phyloP scores from a whole-genome alignment of 1,139 yeast genomes.

The Zhuliangozyma blackwelliae region DNA sequence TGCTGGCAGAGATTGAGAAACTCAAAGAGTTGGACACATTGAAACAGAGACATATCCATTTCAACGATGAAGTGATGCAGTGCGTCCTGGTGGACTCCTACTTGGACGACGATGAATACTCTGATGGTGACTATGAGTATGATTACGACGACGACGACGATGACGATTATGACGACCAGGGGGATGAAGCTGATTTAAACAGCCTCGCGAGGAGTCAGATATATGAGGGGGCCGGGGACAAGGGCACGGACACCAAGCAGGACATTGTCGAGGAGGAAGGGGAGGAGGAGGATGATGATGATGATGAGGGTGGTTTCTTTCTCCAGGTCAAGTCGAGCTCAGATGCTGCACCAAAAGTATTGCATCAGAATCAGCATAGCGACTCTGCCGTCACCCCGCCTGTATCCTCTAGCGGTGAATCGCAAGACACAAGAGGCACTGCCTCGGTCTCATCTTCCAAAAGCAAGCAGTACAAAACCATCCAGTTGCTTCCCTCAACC shows the following conservation, averaged over 20 bases:
- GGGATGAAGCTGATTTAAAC: constrained; percentile 37
- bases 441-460: constrained; percentile 23
- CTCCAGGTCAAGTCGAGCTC: constrained; percentile 51
- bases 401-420: constrained; percentile 7
- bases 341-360: constrained; percentile 17
- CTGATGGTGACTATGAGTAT: constrained; percentile 20
- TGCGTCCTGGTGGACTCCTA: constrained; percentile 65
- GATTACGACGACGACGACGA: constrained; percentile 12
- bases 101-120: constrained; percentile 30
- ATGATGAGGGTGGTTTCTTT: constrained; percentile 70
- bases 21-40: no score
- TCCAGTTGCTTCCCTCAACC: constrained; percentile 77
- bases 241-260: constrained; percentile 7
- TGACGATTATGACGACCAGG: constrained; percentile 13
- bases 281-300: constrained; percentile 47
- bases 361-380: constrained; percentile 4
- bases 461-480: constrained; percentile 43
- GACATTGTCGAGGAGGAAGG: constrained; percentile 32
- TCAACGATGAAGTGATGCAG: constrained; percentile 89
- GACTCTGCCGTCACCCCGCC: constrained; percentile 1
- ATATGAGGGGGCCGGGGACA: constrained; percentile 29
- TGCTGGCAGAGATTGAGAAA: no score
- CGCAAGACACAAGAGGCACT: constrained; percentile 24
- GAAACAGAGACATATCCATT: constrained; percentile 66
- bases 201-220: constrained; percentile 64